Conservation (phyloP, 2,329 filamentous ascomycete genomes). For the Colletotrichum tabaci region DNA sequence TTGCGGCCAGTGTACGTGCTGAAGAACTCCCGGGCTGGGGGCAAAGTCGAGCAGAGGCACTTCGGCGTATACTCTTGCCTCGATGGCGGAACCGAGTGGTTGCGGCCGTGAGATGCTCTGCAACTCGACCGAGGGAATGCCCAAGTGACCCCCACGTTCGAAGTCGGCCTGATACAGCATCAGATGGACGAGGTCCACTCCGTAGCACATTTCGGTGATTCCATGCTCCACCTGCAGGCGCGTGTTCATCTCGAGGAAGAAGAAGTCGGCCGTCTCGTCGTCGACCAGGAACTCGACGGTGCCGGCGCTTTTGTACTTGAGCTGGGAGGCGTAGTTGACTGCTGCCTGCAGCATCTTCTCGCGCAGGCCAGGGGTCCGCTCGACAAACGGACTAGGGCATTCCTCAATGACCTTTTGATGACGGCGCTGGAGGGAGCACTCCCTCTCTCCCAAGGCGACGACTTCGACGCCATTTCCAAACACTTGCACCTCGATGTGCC, state of each 20-base stretch:
- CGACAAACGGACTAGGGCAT: conserved; percentile 46
- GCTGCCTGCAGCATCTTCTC: conserved; percentile 52
- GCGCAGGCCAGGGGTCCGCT: conserved; percentile 49
- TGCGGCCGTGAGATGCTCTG: conserved; percentile 9
- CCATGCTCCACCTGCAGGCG: conserved; percentile 84
- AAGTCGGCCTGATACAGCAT: conserved; percentile 48
- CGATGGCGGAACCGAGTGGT: conserved; percentile 53
- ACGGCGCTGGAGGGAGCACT: conserved; percentile 62
- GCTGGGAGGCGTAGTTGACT: conserved; percentile 46
- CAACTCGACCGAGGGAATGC: not conserved
- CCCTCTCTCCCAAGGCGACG: conserved; percentile 57
- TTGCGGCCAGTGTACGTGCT: conserved; percentile 69
- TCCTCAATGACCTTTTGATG: conserved; percentile 64
- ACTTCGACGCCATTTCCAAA: conserved; percentile 58
- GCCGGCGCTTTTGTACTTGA: conserved; percentile 55
- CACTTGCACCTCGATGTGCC: conserved; percentile 63
- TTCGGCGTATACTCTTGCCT: conserved; percentile 59
- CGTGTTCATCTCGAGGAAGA: conserved; percentile 61
- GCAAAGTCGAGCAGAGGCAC: conserved; percentile 72
- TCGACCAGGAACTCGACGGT: conserved; percentile 60
- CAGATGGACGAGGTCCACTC: conserved; percentile 29
- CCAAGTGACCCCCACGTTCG: conserved; percentile 42
- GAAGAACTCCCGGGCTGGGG: conserved; percentile 72
- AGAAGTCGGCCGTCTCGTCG: conserved; percentile 50
- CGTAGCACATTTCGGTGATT: conserved; percentile 47